A percentile compares a stretch with the other conserved stretches of the same genome.
phyloP scores from a whole-genome alignment of 352 stramenopile species.

The Phytopythium mirpurense region DNA sequence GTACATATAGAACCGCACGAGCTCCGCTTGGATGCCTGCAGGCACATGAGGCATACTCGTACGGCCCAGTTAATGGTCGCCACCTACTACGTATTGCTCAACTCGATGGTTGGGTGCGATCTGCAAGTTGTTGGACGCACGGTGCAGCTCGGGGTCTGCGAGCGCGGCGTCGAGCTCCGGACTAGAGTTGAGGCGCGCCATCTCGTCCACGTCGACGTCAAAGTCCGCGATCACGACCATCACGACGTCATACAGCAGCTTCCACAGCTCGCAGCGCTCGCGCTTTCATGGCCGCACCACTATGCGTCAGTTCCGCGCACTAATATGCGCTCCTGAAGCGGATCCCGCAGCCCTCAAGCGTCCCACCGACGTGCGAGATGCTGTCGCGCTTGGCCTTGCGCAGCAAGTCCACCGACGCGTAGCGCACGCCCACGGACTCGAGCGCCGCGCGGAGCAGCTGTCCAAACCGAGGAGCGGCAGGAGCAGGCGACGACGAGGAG shows the following conservation, averaged over 20 bases:
- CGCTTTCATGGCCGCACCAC: constrained; percentile 14
- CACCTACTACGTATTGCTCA: too few relatives aligned
- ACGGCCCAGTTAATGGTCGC: too few relatives aligned
- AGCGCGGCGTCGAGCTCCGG: constrained; percentile 17
- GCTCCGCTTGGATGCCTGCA: constrained; percentile 29
- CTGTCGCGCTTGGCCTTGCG: constrained; percentile 59
- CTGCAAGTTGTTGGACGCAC: constrained; percentile 4
- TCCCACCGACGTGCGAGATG: constrained; percentile 16
- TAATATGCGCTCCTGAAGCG: background rate
- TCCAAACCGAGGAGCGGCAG: constrained; percentile 37
- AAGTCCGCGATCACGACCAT: constrained; percentile 58
- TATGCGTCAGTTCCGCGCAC: background rate
- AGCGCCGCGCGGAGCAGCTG: constrained; percentile 33
- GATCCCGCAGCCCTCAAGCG: background rate
- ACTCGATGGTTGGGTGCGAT: background rate
- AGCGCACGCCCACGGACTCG: constrained; percentile 41
- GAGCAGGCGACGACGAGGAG: constrained; percentile 18
- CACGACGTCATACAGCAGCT: constrained; percentile 61
- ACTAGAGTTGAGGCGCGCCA: constrained; percentile 20
- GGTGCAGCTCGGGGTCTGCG: constrained; percentile 17
- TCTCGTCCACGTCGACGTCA: constrained; percentile 33
- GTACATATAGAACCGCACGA: constrained; percentile 56
- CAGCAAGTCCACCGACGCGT: constrained; percentile 46
- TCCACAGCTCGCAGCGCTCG: constrained; percentile 45
- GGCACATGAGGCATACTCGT: too few relatives aligned